A percentile compares a stretch with the other conserved stretches of the same genome.
phyloP scores from a whole-genome alignment of 768 basidiomycete genomes.

The Macrocybe gigantea region DNA sequence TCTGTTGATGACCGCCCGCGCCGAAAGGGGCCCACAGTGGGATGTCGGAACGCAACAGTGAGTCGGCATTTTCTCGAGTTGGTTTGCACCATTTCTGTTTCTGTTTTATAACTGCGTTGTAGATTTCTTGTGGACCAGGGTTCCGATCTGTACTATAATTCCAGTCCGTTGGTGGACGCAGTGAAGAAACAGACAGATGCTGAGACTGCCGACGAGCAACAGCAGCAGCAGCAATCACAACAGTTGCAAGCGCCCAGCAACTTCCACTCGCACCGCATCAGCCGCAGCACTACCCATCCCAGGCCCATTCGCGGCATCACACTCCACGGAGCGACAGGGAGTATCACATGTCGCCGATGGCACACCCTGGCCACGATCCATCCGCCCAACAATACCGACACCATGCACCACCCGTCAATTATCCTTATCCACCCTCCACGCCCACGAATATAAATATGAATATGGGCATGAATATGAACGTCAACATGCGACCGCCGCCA shows the following conservation, averaged over 20 bases:
- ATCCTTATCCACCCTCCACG: constrained; percentile 24
- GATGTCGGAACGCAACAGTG: constrained; percentile 84
- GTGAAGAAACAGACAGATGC: constrained; percentile 42
- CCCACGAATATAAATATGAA: constrained; percentile 21
- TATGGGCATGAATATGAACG: constrained; percentile 13
- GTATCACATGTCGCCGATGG: constrained; percentile 23
- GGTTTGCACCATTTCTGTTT: background rate
- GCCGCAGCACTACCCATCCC: background rate
- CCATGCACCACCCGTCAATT: constrained; percentile 17
- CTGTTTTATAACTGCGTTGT: background rate
- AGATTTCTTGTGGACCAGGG: constrained; percentile 75
- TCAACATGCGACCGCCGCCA: constrained; percentile 14
- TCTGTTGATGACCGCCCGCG: constrained; percentile 68
- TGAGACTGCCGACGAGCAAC: constrained; percentile 31
- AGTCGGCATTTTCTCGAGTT: constrained; percentile 19
- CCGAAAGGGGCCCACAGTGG: constrained; percentile 83
- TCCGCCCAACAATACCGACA: constrained; percentile 23
- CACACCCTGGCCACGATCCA: constrained; percentile 16
- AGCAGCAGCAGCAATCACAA: constrained; percentile 19
- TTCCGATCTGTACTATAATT: constrained; percentile 71
- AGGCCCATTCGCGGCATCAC: constrained; percentile 18
- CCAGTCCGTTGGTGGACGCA: constrained; percentile 51
- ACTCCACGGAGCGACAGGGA: constrained; percentile 24
- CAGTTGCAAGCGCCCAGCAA: constrained; percentile 20
- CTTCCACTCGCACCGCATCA: background rate